Conservation (phyloP, 139 green algal genomes). For the Axilococcus clingmanii region DNA sequence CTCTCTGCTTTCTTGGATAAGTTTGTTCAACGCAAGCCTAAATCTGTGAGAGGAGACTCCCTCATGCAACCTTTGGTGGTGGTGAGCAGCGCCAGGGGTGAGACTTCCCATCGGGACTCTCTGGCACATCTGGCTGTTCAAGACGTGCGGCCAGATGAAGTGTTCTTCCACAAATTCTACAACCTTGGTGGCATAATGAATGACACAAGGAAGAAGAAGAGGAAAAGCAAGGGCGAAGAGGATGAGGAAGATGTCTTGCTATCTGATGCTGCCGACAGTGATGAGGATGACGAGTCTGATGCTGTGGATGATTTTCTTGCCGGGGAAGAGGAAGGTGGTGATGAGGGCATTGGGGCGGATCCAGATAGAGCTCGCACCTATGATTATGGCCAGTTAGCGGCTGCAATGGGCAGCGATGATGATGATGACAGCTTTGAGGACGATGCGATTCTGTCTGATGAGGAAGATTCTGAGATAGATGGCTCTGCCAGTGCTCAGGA, state of each 20-base stretch:
- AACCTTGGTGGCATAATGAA: slow-evolving; percentile 1
- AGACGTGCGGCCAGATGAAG: slow-evolving; percentile 55
- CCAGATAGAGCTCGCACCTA: slow-evolving; percentile 21
- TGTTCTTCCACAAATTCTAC: slow-evolving; percentile 81
- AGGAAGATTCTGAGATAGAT: slow-evolving; percentile 1
- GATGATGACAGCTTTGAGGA: slow-evolving; percentile 1
- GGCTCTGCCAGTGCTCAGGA: background rate
- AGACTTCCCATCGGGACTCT: slow-evolving; percentile 34
- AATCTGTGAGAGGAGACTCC: slow-evolving; percentile 45
- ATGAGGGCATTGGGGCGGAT: slow-evolving; percentile 24
- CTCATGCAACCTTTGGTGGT: slow-evolving; percentile 68
- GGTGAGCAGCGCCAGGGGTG: slow-evolving; percentile 1
- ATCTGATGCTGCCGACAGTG: slow-evolving; percentile 1
- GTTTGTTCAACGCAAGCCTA: slow-evolving; percentile 86
- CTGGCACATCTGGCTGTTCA: slow-evolving; percentile 34
- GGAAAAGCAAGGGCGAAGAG: slow-evolving; percentile 8
- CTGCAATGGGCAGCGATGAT: slow-evolving; percentile 30
- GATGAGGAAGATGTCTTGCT: slow-evolving; percentile 5
- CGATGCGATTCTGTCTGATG: background rate
- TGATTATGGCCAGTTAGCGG: slow-evolving; percentile 47
- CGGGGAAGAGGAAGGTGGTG: slow-evolving; percentile 31
- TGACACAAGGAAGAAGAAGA: slow-evolving; percentile 6
- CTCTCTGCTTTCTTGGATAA: slow-evolving; percentile 86
- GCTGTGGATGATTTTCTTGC: slow-evolving; percentile 32
- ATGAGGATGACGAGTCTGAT: slow-evolving; percentile 3